These are phyloP conservation scores for Peronospora belbahrii DNA, from an alignment of 352 stramenopile species.

Conservation along the genomic window DNA sequence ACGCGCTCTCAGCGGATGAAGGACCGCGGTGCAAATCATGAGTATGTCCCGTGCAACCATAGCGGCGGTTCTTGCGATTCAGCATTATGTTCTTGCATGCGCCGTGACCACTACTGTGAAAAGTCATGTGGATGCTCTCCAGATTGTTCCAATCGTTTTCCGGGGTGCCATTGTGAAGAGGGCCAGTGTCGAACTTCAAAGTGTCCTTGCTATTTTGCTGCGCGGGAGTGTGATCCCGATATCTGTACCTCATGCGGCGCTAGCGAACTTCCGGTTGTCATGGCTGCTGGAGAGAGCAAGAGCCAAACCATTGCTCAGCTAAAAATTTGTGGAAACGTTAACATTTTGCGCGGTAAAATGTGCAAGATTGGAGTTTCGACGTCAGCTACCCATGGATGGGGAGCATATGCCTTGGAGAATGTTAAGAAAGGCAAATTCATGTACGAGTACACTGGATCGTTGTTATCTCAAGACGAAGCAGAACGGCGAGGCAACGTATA, in stretches of 20 bases:
- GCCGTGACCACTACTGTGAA: conserved; percentile 76
- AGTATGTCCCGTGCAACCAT: conserved; percentile 66
- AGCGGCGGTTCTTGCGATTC: conserved; percentile 44
- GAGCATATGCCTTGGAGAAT: conserved; percentile 51
- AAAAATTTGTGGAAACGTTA: conserved; percentile 63
- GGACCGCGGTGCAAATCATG: conserved; percentile 67
- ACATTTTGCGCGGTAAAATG: conserved; percentile 53
- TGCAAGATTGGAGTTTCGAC: conserved; percentile 41
- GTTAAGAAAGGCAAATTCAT: conserved; percentile 61
- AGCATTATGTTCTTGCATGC: conserved; percentile 67
- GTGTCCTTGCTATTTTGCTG: conserved; percentile 66
- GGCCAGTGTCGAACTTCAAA: conserved; percentile 46
- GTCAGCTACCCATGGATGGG: conserved; percentile 70
- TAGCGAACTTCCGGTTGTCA: conserved; percentile 49
- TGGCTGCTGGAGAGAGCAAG: conserved; percentile 26
- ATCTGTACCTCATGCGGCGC: conserved; percentile 57
- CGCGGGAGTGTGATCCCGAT: conserved; percentile 68
- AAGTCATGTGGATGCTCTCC: conserved; percentile 49
- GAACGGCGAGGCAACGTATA: conserved; percentile 85
- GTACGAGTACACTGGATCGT: conserved; percentile 87
- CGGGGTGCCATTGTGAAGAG: conserved; percentile 52
- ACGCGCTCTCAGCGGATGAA: conserved; percentile 77
- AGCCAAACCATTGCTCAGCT: conserved; percentile 23
- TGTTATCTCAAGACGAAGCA: conserved; percentile 85
- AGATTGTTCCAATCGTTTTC: conserved; percentile 74